Base-by-base conservation (phyloP, 2,329 filamentous ascomycete genomes). In the Paecilomyces fulvus region DNA sequence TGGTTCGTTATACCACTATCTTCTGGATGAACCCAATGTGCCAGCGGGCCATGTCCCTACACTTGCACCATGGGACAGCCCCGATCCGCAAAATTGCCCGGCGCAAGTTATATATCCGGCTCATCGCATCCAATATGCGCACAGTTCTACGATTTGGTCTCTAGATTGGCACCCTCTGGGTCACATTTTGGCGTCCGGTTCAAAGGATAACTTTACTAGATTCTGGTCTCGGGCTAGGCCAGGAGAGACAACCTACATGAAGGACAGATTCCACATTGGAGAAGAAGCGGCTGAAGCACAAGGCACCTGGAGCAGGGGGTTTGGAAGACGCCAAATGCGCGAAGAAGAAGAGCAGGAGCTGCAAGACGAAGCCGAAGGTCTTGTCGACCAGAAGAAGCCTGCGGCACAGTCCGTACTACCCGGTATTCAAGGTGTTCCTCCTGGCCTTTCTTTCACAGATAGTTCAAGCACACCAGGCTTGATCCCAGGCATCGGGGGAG, bases 141-240 rank as follows among this genome's bases (percentile, higher is more conserved):
- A 99, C 71, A 89, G 95, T 64, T 95, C 92, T 70, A 90, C 91
- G 17, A 94, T 99, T 61, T 99, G 94, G 94, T 95, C 92, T 17
- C 82, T 99, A 52, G 92, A 96, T 76, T 99, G 94, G 92, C 94
- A 99, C 70, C 94, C 94, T 0, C 80, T 97, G 0, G 94, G 94
- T 28, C 94, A 99, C 68, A 92, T 99, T 60, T 82, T 99, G 7
- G 92, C 92, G 0, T 95, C 92, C 1, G 94, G 94, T 11, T 96
- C 92, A 10, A 97, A 99, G 71, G 94, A 99, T 71, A 87, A 94
- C 46, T 92, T 96, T 59, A 97, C 94, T 2, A 86, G 94, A 51
- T 99, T 99, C 77, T 99, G 94, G 94, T 91, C 92, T 3, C 86
- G 94, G 48, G 84, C 90, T 14, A 81, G 94, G 51, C 94, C 94